Evolutionary conservation across 2,329 filamentous ascomycete genomes (phyloP), one percentile per base, ranked within the genome.

Genomic region (Erysiphe neolycopersici): DNA sequence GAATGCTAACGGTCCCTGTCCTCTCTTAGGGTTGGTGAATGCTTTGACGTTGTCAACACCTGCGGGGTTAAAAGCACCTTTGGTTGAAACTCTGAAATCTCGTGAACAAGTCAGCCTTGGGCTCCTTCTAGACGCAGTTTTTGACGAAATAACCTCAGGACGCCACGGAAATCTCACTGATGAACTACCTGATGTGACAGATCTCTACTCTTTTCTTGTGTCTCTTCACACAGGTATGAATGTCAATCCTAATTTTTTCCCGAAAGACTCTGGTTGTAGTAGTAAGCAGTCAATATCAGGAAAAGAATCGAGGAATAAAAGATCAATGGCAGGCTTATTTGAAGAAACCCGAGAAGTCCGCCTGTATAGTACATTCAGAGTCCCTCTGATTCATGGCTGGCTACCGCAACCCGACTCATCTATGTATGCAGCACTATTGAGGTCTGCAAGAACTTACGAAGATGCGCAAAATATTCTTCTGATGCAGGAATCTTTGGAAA

Each of bases 161-260:
- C 62, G 79, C 43, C 66, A 79, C 43, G 75, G 71, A 0, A 70
- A 71, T 41, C 60, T 63, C 2, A 68, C 67, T 1, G 63, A 66
- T 45, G 64, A 73, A 14, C 61, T 95, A 19, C 87, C 87, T 0
- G 89, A 95, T 56, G 78, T 95, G 10, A 71, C 76, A 32, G 85
- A 93, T 46, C 65, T 98, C 1, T 92, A 93, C 57, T 67, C 69
- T 6, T 98, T 98, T 54, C 64, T 98, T 2, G 72, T 89, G 45
- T 80, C 82, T 38, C 63, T 98, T 2, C 83, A 94, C 52, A 95
- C 85, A 0, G 89, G 89, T 33, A 93, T 98, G 81, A 98, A 95
- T 53, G 87, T 95, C 45, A 98, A 98, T 50, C 89, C 89, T 2
- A 73, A 79, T 17, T 89, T 93, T 49, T 68, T 91, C 8, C 68